Evolutionary conservation across 805 yeast species (phyloP), one percentile per base, ranked within the genome.

Genomic region (Lipomyces orientalis): DNA sequence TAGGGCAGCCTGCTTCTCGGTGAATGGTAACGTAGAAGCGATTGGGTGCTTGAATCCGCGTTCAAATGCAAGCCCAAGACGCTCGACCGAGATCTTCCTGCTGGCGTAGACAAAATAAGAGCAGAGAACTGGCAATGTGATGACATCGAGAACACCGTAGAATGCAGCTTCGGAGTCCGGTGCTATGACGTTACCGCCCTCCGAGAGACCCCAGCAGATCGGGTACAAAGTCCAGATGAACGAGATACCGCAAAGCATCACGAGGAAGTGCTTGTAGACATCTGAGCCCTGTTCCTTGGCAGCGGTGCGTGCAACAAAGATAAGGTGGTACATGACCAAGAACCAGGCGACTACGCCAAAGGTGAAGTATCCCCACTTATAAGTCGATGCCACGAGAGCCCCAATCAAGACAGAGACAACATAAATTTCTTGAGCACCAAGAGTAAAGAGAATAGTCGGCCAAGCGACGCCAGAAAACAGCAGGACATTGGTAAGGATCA

Each of bases 361-460:
- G 3, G 85, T 82, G 77, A 85, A 87, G 80, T 85, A 87, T 75
- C 90, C 91, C 90, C 90, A 88, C 77, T 85, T 88, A 78, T 88
- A 88, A 54, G 85, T 78, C 12, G 88, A 82, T 51, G 75, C 70
- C 67, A 88, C 84, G 70, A 88, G 79, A 29, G 84, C 67, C 73
- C 90, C 90, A 74, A 88, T 83, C 76, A 88, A 81, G 54, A 85
- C 79, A 57, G 86, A 83, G 62, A 87, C 79, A 52, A 86, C 85
- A 75, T 80, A 85, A 22, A 84, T 81, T 72, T 80, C 85, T 33
- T 80, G 79, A n/a, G 80, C 75, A 51, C 81, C 64, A 43, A 75
- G 64, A 37, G 83, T 73, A 63, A 83, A 72, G 55, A 73, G 65
- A 55, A 75, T 72, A 43, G 79, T 75, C 34, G 76, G 69, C 67